These are phyloP conservation scores for Polysphondylium violaceum DNA, from an alignment of 78 protist genomes.

Conservation along the genomic window DNA sequence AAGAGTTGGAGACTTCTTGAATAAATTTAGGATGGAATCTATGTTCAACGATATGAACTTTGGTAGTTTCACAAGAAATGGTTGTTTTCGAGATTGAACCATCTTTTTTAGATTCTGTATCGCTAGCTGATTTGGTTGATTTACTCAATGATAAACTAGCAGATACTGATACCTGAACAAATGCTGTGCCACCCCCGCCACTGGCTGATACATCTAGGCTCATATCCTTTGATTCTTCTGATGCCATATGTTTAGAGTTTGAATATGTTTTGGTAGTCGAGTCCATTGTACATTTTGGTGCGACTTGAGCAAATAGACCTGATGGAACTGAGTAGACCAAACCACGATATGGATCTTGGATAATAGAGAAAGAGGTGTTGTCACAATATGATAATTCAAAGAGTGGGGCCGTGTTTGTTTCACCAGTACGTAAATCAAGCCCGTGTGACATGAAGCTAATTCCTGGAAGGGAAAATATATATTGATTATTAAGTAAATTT, in stretches of 20 bases:
- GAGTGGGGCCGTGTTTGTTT: slow-evolving; percentile 3
- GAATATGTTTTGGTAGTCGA: background rate
- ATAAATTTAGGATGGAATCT: slow-evolving; percentile 20
- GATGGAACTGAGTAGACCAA: slow-evolving; percentile 20
- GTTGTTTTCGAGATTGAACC: slow-evolving; percentile 2
- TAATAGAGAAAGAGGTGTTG: background rate
- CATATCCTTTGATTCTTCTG: background rate
- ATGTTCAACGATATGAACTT: background rate
- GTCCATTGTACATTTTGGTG: background rate
- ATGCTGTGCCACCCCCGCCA: background rate
- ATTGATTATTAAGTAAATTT: slow-evolving; percentile 2
- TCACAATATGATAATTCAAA: slow-evolving; percentile 4
- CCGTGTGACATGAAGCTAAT: slow-evolving; percentile 4
- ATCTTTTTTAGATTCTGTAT: background rate
- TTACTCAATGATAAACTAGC: background rate
- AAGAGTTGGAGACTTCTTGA: slow-evolving; percentile 5
- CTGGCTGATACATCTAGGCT: background rate
- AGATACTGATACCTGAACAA: background rate
- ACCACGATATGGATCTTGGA: slow-evolving; percentile 12
- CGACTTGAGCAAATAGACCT: background rate
- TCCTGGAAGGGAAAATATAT: slow-evolving; percentile 19
- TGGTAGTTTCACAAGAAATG: background rate
- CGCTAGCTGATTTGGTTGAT: background rate
- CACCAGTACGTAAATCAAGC: slow-evolving; percentile 2
- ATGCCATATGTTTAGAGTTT: background rate